Evolutionary conservation across 2,329 filamentous ascomycete genomes (phyloP), one percentile per base, ranked within the genome.

Genomic region (Teratosphaeria gauchensis): DNA sequence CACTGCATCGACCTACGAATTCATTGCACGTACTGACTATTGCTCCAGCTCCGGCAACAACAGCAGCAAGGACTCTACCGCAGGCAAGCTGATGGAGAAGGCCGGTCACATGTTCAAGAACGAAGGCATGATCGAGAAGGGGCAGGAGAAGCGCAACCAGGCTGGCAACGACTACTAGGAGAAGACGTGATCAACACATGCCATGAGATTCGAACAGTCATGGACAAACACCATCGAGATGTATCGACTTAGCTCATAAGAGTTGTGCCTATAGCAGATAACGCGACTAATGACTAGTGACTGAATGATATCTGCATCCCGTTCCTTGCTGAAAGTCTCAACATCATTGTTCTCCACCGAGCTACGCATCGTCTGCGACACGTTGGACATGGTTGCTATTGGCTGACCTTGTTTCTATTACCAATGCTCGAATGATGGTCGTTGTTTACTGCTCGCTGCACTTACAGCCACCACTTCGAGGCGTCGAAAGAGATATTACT

Each of bases 21-120:
- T 7, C 14, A 28, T 2, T 28, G 24, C 3, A 12, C n/a, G 19
- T 24, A 46, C 32, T 54, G 52, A 56, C 54, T 32, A 16, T 53
- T 35, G 51, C 12, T n/a, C 16, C 46, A 59, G 51, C 19, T 30
- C 28, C n/a, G 51, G 51, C 48, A 46, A 56, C 55, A 62, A 58
- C 31, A 51, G 52, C 16, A 42, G 54, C 19, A 51, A 54, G 11
- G 60, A 81, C 66, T 81, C 79, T 55, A 77, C 76, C 16, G 56
- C 82, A 24, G 82, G 82, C 53, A 84, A 82, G 72, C 58, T 85
- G 28, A 73, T 85, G 70, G 81, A 86, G 73, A 84, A 83, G 75
- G 79, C 77, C 5, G 81, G 82, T 8, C 69, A 72, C 12, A 64
- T 80, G 55, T 64, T 85, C 61, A 71, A 78, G 57, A 82, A 75